A percentile compares a stretch with the other conserved stretches of the same genome.
These are phyloP conservation scores for Acidiella bohemica DNA, from an alignment of 495 filamentous ascomycete genomes.

Conservation along the genomic window DNA sequence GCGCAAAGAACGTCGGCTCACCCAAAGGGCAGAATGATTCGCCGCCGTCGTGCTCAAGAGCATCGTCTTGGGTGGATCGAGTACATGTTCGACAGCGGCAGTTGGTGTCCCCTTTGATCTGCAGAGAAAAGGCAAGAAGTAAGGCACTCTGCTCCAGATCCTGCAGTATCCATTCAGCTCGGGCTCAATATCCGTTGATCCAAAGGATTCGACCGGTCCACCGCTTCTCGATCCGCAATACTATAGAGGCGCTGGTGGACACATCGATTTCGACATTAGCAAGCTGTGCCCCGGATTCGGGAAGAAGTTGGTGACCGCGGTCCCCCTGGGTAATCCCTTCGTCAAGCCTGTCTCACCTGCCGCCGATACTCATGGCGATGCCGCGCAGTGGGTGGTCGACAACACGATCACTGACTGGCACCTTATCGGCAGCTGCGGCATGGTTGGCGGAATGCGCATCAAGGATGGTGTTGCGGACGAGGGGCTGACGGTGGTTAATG, in stretches of 20 bases:
- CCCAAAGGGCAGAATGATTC: not conserved
- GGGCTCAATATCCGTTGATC: not conserved
- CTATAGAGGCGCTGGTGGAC: not conserved
- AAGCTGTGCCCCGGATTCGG: not conserved
- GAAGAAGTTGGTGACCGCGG: not conserved
- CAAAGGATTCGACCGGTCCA: not conserved
- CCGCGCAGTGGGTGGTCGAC: not conserved
- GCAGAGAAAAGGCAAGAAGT: not conserved
- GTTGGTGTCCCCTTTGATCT: not conserved
- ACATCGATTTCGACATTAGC: not conserved
- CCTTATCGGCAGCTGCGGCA: conserved; percentile 18
- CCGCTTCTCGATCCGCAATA: not conserved
- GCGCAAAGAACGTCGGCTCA: not conserved
- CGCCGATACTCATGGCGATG: not conserved
- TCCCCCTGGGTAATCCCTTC: not conserved
- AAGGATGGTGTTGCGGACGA: conserved; percentile 28
- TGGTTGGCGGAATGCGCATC: conserved; percentile 33
- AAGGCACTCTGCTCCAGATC: not conserved
- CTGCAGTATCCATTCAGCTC: conserved; percentile 1
- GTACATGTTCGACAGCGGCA: not conserved
- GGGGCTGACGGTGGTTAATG: conserved; percentile 40
- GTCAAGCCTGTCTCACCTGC: not conserved
- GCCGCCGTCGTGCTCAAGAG: not conserved
- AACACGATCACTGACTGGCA: conserved; percentile 8
- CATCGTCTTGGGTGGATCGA: not conserved